Conservation (phyloP, 2,329 filamentous ascomycete species). For the Pseudocercospora cruenta region DNA sequence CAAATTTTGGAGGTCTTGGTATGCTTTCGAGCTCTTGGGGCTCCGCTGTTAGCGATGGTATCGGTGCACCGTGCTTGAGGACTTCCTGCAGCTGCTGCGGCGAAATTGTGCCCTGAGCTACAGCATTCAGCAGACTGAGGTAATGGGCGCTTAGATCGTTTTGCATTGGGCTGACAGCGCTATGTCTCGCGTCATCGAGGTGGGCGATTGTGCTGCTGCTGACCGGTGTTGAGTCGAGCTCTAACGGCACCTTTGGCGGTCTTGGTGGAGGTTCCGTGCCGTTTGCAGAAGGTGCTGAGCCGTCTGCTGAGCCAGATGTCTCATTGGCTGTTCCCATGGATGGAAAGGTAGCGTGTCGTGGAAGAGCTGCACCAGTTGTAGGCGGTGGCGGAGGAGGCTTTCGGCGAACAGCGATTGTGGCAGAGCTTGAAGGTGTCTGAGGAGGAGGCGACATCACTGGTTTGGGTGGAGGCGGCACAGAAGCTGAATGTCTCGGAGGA, state of each 20-base stretch:
- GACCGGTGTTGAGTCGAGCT: not conserved
- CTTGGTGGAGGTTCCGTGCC: slow-evolving; percentile 7
- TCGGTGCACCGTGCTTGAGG: slow-evolving; percentile 3
- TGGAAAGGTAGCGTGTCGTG: not conserved
- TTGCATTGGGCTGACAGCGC: not conserved
- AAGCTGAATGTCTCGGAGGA: slow-evolving; percentile 7
- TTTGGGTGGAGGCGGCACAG: slow-evolving; percentile 7
- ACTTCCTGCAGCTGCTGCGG: slow-evolving; percentile 23
- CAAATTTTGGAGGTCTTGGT: slow-evolving; percentile 15
- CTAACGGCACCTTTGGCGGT: slow-evolving; percentile 14
- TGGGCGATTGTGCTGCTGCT: not conserved
- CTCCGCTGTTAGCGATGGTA: slow-evolving; percentile 12
- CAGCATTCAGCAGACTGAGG: slow-evolving; percentile 20
- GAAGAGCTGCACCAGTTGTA: not conserved
- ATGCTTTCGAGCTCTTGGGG: slow-evolving; percentile 18
- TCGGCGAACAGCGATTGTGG: not conserved
- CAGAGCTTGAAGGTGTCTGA: not conserved
- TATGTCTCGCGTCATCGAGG: not conserved
- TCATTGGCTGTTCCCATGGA: not conserved
- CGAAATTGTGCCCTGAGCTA: slow-evolving; percentile 20
- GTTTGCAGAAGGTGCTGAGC: not conserved
- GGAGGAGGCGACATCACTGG: slow-evolving; percentile 4
- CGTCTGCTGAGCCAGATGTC: not conserved
- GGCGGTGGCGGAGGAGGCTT: slow-evolving; percentile 11
- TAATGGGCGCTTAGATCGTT: slow-evolving; percentile 15